Percentiles rank a stretch among this genome's conserved stretches.
Conservation (phyloP, 257 asterid genomes). For the Knoxia roxburghii region DNA sequence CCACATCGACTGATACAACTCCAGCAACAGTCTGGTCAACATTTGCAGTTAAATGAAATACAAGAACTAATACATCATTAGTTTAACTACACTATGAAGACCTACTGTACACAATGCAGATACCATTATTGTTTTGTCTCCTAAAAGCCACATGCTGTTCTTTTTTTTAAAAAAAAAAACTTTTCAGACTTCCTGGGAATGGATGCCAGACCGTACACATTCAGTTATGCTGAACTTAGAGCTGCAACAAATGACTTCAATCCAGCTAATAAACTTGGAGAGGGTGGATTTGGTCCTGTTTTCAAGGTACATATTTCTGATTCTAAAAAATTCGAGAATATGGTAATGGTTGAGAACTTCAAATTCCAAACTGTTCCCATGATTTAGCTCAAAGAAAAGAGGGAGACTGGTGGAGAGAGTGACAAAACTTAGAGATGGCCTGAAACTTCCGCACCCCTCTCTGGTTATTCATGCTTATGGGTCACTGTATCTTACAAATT, state of each 20-base stretch:
- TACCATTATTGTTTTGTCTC: background rate
- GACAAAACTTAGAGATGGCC: background rate
- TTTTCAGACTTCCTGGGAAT: conserved; percentile 62
- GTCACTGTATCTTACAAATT: background rate
- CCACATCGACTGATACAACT: background rate
- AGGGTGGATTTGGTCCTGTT: conserved; percentile 94
- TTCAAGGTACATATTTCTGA: conserved; percentile 46
- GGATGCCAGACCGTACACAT: conserved; percentile 72
- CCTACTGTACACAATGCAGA: background rate
- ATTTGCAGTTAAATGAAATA: background rate
- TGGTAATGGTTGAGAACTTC: background rate
- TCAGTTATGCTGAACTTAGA: conserved; percentile 60
- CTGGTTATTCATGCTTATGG: background rate
- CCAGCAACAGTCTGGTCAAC: no score
- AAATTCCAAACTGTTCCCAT: background rate
- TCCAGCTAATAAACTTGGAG: conserved; percentile 75
- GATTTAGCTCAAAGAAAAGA: background rate
- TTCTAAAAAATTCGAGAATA: background rate
- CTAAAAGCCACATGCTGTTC: background rate
- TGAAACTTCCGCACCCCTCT: background rate
- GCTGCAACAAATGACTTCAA: conserved; percentile 62
- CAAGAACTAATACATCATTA: background rate
- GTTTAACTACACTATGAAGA: background rate
- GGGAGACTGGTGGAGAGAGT: background rate
- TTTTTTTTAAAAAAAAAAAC: conserved; percentile 11